A percentile compares a stretch with the other conserved stretches of the same genome.
phyloP scores from a whole-genome alignment of 352 stramenopile species.

The Phytophthora gonapodyides region DNA sequence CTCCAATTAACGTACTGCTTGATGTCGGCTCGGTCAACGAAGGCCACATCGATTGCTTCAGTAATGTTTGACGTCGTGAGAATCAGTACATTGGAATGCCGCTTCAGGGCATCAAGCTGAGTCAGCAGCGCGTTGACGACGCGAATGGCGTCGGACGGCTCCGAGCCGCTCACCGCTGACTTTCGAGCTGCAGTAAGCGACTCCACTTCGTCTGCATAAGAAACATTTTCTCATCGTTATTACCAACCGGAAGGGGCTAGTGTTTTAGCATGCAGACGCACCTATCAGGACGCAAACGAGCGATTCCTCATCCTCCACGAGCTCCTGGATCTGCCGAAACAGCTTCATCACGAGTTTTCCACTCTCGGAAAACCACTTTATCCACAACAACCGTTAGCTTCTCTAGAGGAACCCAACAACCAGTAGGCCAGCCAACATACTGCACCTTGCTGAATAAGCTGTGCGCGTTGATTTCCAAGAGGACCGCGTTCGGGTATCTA shows the following conservation, averaged over 20 bases:
- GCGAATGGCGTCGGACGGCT: slow-evolving; percentile 91
- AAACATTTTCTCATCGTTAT: neutral
- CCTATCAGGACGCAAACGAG: slow-evolving; percentile 92
- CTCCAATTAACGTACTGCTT: slow-evolving; percentile 71
- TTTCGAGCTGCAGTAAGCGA: slow-evolving; percentile 87
- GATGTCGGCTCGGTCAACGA: slow-evolving; percentile 93
- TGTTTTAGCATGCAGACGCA: slow-evolving; percentile 19
- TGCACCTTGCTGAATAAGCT: slow-evolving; percentile 90
- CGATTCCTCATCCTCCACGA: slow-evolving; percentile 87
- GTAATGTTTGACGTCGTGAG: slow-evolving; percentile 95
- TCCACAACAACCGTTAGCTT: neutral
- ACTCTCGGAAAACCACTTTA: slow-evolving; percentile 94
- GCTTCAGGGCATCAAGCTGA: slow-evolving; percentile 85
- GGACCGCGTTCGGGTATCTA: slow-evolving; percentile 65
- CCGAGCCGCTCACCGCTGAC: slow-evolving; percentile 64
- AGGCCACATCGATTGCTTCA: slow-evolving; percentile 90
- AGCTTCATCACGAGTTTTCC: slow-evolving; percentile 94
- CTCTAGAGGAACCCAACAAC: neutral
- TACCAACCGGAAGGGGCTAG: neutral
- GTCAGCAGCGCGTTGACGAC: slow-evolving; percentile 94
- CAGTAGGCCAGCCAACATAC: neutral
- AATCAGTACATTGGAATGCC: slow-evolving; percentile 89
- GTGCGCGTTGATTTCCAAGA: slow-evolving; percentile 94
- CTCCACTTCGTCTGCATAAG: slow-evolving; percentile 89
- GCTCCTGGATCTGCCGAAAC: slow-evolving; percentile 91